Evolutionary conservation across 805 yeast species (phyloP), one percentile per base, ranked within the genome.

Genomic region (Kazachstania taianensis): DNA sequence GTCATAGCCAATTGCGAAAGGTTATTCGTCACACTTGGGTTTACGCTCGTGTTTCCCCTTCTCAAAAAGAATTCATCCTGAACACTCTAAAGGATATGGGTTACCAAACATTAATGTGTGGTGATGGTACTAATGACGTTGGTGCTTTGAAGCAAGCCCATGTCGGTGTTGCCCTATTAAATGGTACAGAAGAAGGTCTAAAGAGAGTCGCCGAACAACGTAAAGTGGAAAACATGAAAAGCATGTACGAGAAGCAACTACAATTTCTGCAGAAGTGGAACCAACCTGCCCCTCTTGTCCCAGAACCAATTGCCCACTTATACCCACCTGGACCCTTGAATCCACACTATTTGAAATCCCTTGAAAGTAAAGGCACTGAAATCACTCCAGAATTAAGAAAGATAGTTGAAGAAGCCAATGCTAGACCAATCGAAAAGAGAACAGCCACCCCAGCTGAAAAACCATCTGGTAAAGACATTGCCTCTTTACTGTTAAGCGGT

Each of bases 51-150:
- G 97, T 92, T 22, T 89, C 97, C 5, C 98, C 98, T 28, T 54
- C 81, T 18, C 98, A 92, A 65, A 92, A 92, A 64, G 98, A 92
- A 62, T 85, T 81, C 47, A 78, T 92, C 49, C 69, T 92, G 52
- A 79, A 77, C 42, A 73, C 86, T 26, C 73, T 84, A 58, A 92
- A 89, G 60, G 78, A 75, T 43, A 71, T 84, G 57, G 96, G 96
- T 18, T 92, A 89, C 63, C 81, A 75, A 54, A 92, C 97, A 17
- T 71, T 92, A 50, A 92, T 92, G 98, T 92, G 98, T 64, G 98
- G 98, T 69, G 98, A 92, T 64, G 98, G 98, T 63, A 92, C 98
- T n/a, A 92, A 92, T 57, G 98, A 92, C 68, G 98, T 92, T 34
- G 98, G 98, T 62, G 98, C 98, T 37, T 73, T 92, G 63, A 92